Base-by-base conservation (phyloP, 495 filamentous ascomycete species). In the Neurospora africana region DNA sequence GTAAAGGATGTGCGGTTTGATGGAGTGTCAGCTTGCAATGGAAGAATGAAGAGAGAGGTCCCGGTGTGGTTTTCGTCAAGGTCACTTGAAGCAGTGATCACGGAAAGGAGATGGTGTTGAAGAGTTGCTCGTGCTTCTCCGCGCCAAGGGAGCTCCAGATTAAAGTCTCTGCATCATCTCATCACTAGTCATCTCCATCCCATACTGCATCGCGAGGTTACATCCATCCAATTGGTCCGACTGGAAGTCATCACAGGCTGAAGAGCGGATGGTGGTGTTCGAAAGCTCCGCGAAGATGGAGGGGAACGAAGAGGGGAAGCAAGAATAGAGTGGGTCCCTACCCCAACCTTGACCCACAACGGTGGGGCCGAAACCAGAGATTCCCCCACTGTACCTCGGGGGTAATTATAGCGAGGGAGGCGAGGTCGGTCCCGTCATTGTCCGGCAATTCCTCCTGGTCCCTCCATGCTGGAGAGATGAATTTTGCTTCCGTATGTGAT, bases 381-480 rank as follows among this genome's bases (percentile, higher is more conserved):
- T 69, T 43, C 68, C 40, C 47, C 70, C 33, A 38, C 68, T 71
- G 44, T 39, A 21, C 7, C 74, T 81, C 78, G 79, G 79, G 21
- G 9, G 71, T 15, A 74, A 76, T 76, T 77, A 71, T 74, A 79
- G 78, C 79, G 79, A 81, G 77, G 41, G 37, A 41, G 9, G 21
- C 27, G 27, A 73, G 71, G 53, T 65, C 27, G 13, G 11, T 27
- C 21, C 10, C 5, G 2, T 15, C 11, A 15, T 58, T 7, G 23
- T 58, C 47, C 47, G 21, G 23, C 47, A 27, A 7, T 58, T 58
- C 3, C 43, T 47, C n/a, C 0, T 47, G 19, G 8, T 4, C 2
- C 11, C 10, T 58, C 6, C 4, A 5, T 27, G 2, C 13, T 44
- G 7, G 7, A n/a, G 43, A 4, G 1, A 43, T 3, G 0, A 1